Conservation (phyloP, 768 basidiomycete genomes). For the Kwoniella europaea region DNA sequence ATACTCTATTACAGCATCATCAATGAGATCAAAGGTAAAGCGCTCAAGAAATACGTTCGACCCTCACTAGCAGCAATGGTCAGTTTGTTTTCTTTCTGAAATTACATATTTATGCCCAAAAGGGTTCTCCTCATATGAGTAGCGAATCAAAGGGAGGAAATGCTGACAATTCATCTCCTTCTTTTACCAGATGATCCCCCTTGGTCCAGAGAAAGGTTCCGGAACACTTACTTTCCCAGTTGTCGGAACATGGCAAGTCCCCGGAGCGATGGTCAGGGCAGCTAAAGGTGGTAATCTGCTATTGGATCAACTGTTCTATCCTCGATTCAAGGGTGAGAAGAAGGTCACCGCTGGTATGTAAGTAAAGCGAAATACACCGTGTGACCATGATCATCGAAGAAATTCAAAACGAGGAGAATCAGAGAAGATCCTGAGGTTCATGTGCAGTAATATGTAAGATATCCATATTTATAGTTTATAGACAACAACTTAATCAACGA, state of each 20-base stretch:
- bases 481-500: no score
- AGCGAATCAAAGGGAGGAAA: neutral
- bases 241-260: constrained; percentile 89
- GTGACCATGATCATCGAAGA: neutral
- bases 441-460: neutral
- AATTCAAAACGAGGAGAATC: neutral
- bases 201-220: constrained; percentile 31
- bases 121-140: no score
- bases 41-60: constrained; percentile 54
- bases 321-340: constrained; percentile 66
- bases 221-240: constrained; percentile 54
- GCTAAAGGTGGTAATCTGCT: constrained; percentile 84
- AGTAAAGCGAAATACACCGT: neutral
- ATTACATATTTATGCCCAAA: neutral
- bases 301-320: constrained; percentile 71
- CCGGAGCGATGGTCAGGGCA: constrained; percentile 92
- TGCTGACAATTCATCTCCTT: neutral
- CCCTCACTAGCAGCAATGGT: constrained; percentile 81
- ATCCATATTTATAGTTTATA: neutral
- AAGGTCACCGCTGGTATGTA: constrained; percentile 21
- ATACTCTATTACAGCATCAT: constrained; percentile 16
- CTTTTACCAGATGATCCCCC: constrained; percentile 21
- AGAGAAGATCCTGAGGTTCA: no score
- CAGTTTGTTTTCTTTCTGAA: constrained; percentile 46
- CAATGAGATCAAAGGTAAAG: constrained; percentile 26